Base-by-base conservation (phyloP, 2,329 filamentous ascomycete species). In the Chaetomiaceae sp. region DNA sequence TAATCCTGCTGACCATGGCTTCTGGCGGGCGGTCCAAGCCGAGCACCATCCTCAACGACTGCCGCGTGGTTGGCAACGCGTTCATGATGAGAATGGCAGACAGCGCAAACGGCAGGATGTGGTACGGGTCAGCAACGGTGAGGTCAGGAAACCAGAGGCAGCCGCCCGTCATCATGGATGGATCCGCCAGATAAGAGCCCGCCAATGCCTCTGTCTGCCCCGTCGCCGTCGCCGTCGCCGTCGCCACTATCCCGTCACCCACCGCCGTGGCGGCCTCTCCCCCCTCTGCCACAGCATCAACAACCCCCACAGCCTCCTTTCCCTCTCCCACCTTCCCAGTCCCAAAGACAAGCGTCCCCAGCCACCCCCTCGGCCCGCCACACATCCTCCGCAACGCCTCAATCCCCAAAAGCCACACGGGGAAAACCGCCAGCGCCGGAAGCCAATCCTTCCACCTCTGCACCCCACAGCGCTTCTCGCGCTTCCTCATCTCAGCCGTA, bases 121-220 rank as follows among this genome's bases (percentile, higher is more conserved):
- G 69, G 51, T 74, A 75, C 1, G 80, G 78, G 55, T 83, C 80
- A 29, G 75, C 67, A 27, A 63, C 73, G 6, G 74, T 75, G 21
- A 83, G 71, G 58, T 83, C 75, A 2, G 72, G 67, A 60, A 82
- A 81, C 79, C 80, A 82, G 14, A 82, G 67, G 36, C 70, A 73
- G 23, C 80, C 79, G 5, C 76, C 79, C 0, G 74, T 69, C 1
- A 69, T 61, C n/a, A 83, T 61, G 1, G 71, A 69, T 3, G 70
- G 65, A 38, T 77, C 69, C 13, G 59, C 55, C n/a, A 53, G 46
- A 44, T 54, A 14, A 3, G n/a, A n/a, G n/a, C n/a, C n/a, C n/a
- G n/a, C n/a, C n/a, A n/a, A n/a, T n/a, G n/a, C n/a, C n/a, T n/a
- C n/a, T n/a, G n/a, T n/a, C n/a, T n/a, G n/a, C n/a, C 21, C 5